Conservation (phyloP, 345 rosid genomes). For the Gynandropsis gynandra region DNA sequence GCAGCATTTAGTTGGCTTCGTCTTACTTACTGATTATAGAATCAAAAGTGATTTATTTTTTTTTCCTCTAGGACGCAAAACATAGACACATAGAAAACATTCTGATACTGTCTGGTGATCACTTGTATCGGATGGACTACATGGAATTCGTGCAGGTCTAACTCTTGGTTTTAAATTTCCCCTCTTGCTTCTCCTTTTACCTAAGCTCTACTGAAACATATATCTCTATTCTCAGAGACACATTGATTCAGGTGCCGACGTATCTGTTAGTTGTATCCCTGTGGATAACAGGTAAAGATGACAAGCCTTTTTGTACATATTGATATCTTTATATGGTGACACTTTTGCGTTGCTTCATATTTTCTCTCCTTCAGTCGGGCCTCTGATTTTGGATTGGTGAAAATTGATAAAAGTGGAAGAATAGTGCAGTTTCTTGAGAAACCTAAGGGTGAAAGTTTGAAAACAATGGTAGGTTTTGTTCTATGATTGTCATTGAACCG, state of each 20-base stretch:
- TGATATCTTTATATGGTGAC: not conserved
- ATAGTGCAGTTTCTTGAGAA: conserved; percentile 62
- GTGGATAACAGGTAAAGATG: conserved; percentile 44
- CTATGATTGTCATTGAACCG: not conserved
- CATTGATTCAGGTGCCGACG: conserved; percentile 51
- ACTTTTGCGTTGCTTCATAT: not conserved
- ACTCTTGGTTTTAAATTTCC: conserved; percentile 3
- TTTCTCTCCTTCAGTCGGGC: conserved; percentile 47
- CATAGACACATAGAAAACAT: conserved; percentile 70
- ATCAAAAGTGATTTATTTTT: conserved; percentile 11
- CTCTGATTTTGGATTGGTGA: conserved; percentile 71
- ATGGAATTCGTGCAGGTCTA: conserved; percentile 80
- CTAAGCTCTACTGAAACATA: not conserved
- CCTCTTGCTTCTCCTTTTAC: not conserved
- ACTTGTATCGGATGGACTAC: conserved; percentile 87
- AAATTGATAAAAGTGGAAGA: conserved; percentile 57
- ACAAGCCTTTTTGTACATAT: not conserved
- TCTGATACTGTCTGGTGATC: conserved; percentile 82
- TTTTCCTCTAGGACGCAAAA: conserved; percentile 59
- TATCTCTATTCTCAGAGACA: conserved; percentile 47
- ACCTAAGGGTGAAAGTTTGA: conserved; percentile 58
- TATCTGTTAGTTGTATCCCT: conserved; percentile 59
- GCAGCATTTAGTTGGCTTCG: too few relatives aligned
- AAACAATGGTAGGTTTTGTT: conserved; percentile 50
- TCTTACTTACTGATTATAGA: not conserved